These are phyloP conservation scores for Williopsis jadinii DNA, from an alignment of 1,139 yeast genomes.

Conservation along the genomic window DNA sequence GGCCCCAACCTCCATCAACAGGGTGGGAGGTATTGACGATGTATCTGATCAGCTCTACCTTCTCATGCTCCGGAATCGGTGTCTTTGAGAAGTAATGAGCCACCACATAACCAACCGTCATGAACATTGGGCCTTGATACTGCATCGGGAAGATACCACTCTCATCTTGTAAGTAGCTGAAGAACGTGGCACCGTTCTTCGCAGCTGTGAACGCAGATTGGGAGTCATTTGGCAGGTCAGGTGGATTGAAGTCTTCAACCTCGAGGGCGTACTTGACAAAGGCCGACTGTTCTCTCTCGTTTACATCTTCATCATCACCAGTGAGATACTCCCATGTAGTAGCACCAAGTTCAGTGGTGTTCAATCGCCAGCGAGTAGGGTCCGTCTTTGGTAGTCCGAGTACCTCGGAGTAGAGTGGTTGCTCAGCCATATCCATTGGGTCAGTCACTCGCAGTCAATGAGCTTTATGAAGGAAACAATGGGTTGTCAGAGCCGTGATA, in stretches of 20 bases:
- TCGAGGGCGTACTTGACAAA: constrained; percentile 53
- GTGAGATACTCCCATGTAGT: constrained; percentile 74
- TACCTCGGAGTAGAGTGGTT: constrained; percentile 46
- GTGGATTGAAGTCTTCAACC: constrained; percentile 36
- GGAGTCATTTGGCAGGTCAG: constrained; percentile 26
- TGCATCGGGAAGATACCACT: constrained; percentile 87
- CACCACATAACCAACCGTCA: constrained; percentile 83
- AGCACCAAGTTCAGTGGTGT: constrained; percentile 64
- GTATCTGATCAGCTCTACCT: constrained; percentile 71
- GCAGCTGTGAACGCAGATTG: constrained; percentile 59
- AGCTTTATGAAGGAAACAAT: too few relatives aligned
- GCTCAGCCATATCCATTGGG: neutral
- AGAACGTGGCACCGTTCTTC: constrained; percentile 67
- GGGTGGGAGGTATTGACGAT: constrained; percentile 89
- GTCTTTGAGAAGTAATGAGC: constrained; percentile 65
- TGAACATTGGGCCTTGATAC: constrained; percentile 96
- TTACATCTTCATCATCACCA: constrained; percentile 29
- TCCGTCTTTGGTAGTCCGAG: constrained; percentile 66
- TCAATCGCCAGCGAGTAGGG: constrained; percentile 64
- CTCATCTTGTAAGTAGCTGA: constrained; percentile 53
- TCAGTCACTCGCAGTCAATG: too few relatives aligned
- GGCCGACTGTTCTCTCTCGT: constrained; percentile 38
- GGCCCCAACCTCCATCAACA: constrained; percentile 99
- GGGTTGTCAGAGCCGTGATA: too few relatives aligned
- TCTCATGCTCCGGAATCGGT: constrained; percentile 60